Percentiles rank a stretch among this genome's conserved stretches.
Evolutionary conservation across 1,284 basidiomycete species (phyloP).

Genomic region (Schizopora paradoxa): DNA sequence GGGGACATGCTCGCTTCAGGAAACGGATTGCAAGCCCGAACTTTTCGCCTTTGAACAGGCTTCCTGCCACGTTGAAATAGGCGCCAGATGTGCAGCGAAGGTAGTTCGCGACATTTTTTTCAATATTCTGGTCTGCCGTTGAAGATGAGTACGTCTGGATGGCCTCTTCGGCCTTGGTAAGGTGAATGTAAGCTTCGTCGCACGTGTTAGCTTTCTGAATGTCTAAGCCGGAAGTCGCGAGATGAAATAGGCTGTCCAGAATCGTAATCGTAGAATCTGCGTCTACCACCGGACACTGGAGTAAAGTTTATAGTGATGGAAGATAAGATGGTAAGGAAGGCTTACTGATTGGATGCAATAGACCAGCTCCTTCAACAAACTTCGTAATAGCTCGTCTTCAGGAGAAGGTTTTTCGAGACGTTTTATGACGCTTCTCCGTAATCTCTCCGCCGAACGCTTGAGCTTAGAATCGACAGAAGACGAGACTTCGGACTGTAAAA

Average conservation of each 20-base stretch:
- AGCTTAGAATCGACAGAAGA: slow-evolving; percentile 20
- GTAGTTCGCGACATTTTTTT: slow-evolving; percentile 44
- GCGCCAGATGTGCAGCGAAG: slow-evolving; percentile 63
- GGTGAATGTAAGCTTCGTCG: slow-evolving; percentile 39
- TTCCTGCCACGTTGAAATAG: slow-evolving; percentile 59
- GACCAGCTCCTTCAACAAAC: no score
- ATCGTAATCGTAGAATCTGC: slow-evolving; percentile 29
- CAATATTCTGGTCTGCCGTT: slow-evolving; percentile 15
- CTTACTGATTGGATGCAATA: no score
- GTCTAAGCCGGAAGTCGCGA: slow-evolving; percentile 46
- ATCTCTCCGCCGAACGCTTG: no score
- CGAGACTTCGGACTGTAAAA: background rate
- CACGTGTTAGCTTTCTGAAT: slow-evolving; percentile 48
- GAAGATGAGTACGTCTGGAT: slow-evolving; percentile 25
- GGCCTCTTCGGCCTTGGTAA: slow-evolving; percentile 39
- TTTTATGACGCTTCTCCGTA: no score
- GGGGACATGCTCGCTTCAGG: slow-evolving; percentile 50
- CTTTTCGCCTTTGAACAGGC: slow-evolving; percentile 54
- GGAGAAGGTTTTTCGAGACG: no score
- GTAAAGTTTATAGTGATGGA: no score
- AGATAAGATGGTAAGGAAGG: no score
- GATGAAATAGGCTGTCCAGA: slow-evolving; percentile 56
- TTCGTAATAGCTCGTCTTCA: no score
- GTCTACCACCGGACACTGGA: no score
- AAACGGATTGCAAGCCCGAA: slow-evolving; percentile 62